These are phyloP conservation scores for Petrea volubilis DNA, from an alignment of 257 asterid genomes.

Conservation along the genomic window DNA sequence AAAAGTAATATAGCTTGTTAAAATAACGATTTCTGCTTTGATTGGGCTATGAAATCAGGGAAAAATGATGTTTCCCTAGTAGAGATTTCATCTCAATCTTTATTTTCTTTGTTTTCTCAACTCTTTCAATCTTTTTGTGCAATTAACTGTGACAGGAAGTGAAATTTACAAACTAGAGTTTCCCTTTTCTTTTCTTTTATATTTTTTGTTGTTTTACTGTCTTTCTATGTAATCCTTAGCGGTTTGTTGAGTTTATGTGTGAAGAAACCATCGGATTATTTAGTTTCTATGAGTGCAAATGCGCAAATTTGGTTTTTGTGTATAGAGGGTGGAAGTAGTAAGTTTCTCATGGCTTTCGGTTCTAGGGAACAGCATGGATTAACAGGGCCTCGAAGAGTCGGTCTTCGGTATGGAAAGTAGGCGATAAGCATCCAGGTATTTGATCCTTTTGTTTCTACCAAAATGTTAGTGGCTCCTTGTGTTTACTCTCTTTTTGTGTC, in stretches of 20 bases:
- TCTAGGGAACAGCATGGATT: constrained; percentile 85
- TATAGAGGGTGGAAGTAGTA: not conserved
- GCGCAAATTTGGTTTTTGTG: not conserved
- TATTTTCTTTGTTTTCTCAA: not conserved
- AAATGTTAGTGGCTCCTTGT: not conserved
- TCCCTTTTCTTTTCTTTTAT: not conserved
- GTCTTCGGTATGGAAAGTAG: constrained; percentile 77
- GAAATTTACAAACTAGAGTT: not conserved
- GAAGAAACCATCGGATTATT: not conserved
- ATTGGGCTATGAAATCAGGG: not conserved
- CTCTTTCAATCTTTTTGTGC: not conserved
- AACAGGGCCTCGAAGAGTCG: constrained; percentile 69
- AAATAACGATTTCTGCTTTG: not conserved
- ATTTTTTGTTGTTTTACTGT: not conserved
- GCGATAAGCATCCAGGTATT: constrained; percentile 94
- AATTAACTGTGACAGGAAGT: not conserved
- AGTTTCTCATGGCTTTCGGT: constrained; percentile 22
- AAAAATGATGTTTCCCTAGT: not conserved
- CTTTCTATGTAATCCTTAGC: not conserved
- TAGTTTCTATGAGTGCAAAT: not conserved
- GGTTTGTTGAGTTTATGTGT: not conserved
- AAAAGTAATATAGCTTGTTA: not conserved
- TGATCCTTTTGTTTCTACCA: constrained; percentile 2
- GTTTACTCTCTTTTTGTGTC: not conserved
- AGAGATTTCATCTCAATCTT: not conserved